These are phyloP conservation scores for Fusarium virguliforme DNA, from an alignment of 2,329 filamentous ascomycete species.

Conservation along the genomic window DNA sequence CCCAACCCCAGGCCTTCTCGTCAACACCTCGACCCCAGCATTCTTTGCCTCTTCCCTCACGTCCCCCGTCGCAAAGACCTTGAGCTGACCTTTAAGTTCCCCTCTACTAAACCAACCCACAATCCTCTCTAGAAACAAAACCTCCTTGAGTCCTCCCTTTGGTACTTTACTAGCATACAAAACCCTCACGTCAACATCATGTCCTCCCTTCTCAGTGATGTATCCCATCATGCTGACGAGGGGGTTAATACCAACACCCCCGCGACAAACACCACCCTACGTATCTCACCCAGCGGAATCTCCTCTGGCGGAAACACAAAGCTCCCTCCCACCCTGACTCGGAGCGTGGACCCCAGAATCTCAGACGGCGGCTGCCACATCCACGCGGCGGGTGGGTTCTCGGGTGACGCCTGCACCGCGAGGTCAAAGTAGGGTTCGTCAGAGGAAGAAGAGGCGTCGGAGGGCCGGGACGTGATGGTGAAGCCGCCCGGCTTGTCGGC, in stretches of 20 bases:
- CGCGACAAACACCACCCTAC: constrained; percentile 80
- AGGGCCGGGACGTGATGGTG: constrained; percentile 86
- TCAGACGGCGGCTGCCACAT: constrained; percentile 74
- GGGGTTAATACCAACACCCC: constrained; percentile 88
- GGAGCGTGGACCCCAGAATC: constrained; percentile 73
- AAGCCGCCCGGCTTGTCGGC: constrained; percentile 84
- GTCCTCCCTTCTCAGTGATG: constrained; percentile 60
- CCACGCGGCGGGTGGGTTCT: constrained; percentile 83
- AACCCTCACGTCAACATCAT: constrained; percentile 66
- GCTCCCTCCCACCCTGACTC: constrained; percentile 82
- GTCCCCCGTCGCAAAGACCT: constrained; percentile 64
- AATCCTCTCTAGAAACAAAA: constrained; percentile 70
- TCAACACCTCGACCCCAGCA: constrained; percentile 42
- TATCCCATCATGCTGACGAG: constrained; percentile 81
- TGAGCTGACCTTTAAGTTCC: constrained; percentile 56
- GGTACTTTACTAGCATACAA: constrained; percentile 72
- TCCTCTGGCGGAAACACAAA: constrained; percentile 82
- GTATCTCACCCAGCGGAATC: constrained; percentile 60
- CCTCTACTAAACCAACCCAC: constrained; percentile 58
- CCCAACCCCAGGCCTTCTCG: constrained; percentile 60
- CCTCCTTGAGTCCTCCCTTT: constrained; percentile 50
- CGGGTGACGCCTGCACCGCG: constrained; percentile 80
- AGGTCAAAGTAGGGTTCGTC: constrained; percentile 76
- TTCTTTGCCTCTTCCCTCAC: background rate
- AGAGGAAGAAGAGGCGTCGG: constrained; percentile 65